phyloP scores from a whole-genome alignment of 257 asterid species.

The Nicotiana noctiflora region DNA sequence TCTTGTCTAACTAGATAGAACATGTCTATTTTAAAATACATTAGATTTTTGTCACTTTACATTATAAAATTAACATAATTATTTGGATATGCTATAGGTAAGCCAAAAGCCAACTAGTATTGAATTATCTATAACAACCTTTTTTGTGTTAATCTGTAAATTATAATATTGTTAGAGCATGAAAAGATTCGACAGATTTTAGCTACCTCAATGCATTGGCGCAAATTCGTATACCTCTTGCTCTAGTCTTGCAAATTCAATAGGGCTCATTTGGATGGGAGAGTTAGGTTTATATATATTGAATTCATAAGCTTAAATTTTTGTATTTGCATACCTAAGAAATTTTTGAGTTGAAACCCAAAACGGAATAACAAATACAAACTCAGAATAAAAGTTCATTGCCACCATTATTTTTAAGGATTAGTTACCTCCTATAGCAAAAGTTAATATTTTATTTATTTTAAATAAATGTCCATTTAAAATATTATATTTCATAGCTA shows the following conservation, averaged over 20 bases:
- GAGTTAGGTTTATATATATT: not conserved
- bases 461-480: no score
- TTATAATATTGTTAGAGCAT: not conserved
- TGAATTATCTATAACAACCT: not conserved
- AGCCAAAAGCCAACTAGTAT: not conserved
- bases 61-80: no score
- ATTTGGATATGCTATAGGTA: no score
- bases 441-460: no score
- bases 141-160: not conserved
- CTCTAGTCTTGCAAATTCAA: not conserved
- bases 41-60: not conserved
- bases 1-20: not conserved
- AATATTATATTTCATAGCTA: no score
- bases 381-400: no score
- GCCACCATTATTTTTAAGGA: no score
- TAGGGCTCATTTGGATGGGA: not conserved
- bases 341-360: not conserved
- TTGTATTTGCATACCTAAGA: not conserved
- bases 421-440: no score
- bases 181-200: not conserved
- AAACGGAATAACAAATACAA: no score
- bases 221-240: not conserved
- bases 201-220: not conserved
- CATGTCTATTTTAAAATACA: not conserved
- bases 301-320: not conserved